Percentiles rank a stretch among this genome's conserved stretches.
Evolutionary conservation across 2,329 filamentous ascomycete genomes (phyloP).

Genomic region (Huntiella decipiens): DNA sequence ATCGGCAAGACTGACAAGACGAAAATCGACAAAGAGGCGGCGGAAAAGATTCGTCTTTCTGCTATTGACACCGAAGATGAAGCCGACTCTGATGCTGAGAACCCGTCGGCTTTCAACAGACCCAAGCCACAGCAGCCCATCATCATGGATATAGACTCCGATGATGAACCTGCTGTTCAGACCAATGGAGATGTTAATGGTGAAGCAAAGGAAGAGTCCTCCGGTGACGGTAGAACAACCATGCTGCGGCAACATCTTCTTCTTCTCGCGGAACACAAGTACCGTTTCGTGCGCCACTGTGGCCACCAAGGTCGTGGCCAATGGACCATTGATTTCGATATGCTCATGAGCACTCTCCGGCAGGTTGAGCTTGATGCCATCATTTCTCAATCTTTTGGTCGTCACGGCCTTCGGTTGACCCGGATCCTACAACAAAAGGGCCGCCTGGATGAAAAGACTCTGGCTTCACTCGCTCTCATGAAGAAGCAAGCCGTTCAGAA

Average conservation of each 20-base stretch:
- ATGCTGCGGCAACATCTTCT: slow-evolving; percentile 44
- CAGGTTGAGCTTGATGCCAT: slow-evolving; percentile 66
- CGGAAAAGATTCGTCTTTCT: slow-evolving; percentile 26
- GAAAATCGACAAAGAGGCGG: slow-evolving; percentile 26
- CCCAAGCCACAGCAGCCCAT: slow-evolving; percentile 1
- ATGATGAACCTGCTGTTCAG: slow-evolving; percentile 13
- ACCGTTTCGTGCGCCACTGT: slow-evolving; percentile 49
- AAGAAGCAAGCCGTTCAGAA: slow-evolving; percentile 70
- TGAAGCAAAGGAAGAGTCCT: slow-evolving; percentile 28
- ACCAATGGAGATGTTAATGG: slow-evolving; percentile 13
- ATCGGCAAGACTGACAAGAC: slow-evolving; percentile 35
- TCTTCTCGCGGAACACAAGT: slow-evolving; percentile 49
- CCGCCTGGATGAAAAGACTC: slow-evolving; percentile 83
- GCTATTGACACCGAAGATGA: slow-evolving; percentile 20
- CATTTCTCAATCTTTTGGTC: slow-evolving; percentile 59
- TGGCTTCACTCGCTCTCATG: slow-evolving; percentile 65
- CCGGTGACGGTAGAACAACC: slow-evolving; percentile 15
- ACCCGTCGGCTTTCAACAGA: background rate
- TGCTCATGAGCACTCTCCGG: slow-evolving; percentile 49
- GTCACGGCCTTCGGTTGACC: slow-evolving; percentile 60
- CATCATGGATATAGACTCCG: slow-evolving; percentile 13
- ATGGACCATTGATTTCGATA: slow-evolving; percentile 72
- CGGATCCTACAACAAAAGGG: slow-evolving; percentile 73
- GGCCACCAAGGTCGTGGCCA: slow-evolving; percentile 44
- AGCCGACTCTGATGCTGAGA: slow-evolving; percentile 17